phyloP scores from a whole-genome alignment of 2,329 filamentous ascomycete species.

The Elsinoe arachidis region DNA sequence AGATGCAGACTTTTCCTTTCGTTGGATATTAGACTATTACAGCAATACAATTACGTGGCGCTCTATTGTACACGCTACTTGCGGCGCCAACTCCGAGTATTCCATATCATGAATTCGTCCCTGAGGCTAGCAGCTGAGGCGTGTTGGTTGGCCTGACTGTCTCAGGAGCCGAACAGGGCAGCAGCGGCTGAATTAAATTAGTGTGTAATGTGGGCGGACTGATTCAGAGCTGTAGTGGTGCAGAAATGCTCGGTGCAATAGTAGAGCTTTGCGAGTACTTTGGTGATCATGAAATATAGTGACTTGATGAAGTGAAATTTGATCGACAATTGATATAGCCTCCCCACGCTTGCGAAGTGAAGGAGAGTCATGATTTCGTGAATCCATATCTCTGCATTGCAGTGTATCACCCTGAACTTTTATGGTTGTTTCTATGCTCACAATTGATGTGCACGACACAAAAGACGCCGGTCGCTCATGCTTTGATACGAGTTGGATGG shows the following conservation, averaged over 20 bases:
- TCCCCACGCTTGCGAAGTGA: neutral
- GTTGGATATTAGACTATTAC: neutral
- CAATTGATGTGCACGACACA: neutral
- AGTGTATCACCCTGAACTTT: neutral
- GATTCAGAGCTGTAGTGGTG: too few relatives aligned
- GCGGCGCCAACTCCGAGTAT: too few relatives aligned
- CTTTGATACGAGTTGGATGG: neutral
- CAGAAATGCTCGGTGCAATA: too few relatives aligned
- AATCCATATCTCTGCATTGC: neutral
- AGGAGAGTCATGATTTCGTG: neutral
- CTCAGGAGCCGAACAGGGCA: neutral
- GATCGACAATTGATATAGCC: constrained; percentile 1
- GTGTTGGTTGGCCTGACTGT: neutral
- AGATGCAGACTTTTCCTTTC: too few relatives aligned
- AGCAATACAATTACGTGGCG: constrained; percentile 3
- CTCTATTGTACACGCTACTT: neutral
- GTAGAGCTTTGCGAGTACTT: too few relatives aligned
- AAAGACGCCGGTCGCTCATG: neutral
- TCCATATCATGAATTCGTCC: too few relatives aligned
- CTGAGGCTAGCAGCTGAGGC: too few relatives aligned
- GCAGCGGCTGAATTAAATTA: neutral
- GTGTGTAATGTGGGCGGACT: neutral
- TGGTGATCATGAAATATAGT: too few relatives aligned
- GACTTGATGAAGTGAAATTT: neutral
- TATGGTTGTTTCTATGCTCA: neutral